phyloP scores from a whole-genome alignment of 139 green algal genomes.

The Pseudopediastrum boryanum region DNA sequence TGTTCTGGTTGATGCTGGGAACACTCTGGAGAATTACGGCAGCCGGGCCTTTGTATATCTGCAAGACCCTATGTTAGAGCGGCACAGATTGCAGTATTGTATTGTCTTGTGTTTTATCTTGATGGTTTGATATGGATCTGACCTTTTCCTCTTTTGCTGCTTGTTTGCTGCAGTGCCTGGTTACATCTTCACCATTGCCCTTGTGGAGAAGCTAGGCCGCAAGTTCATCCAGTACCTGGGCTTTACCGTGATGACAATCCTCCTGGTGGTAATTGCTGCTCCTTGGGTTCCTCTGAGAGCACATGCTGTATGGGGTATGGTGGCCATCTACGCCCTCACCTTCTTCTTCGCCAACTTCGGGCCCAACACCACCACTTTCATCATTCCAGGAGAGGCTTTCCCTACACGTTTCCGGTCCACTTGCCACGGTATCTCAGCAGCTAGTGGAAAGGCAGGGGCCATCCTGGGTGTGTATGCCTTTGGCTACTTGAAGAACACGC shows the following conservation, averaged over 20 bases:
- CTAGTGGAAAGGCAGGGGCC: slow-evolving; percentile 49
- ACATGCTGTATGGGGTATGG: slow-evolving; percentile 20
- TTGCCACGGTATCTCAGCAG: slow-evolving; percentile 53
- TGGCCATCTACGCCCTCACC: slow-evolving; percentile 40
- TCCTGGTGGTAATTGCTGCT: slow-evolving; percentile 45
- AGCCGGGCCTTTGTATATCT: not conserved
- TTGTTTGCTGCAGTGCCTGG: slow-evolving; percentile 1
- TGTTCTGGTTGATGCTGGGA: not conserved
- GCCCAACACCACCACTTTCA: slow-evolving; percentile 64
- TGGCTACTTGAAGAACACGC: slow-evolving; percentile 23
- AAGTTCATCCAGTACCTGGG: slow-evolving; percentile 51
- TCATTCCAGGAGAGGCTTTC: slow-evolving; percentile 57
- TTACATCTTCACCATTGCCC: slow-evolving; percentile 33
- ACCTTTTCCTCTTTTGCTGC: not conserved
- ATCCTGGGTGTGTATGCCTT: slow-evolving; percentile 59
- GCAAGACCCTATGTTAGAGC: not conserved
- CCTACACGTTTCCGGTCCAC: slow-evolving; percentile 46
- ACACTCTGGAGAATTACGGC: not conserved
- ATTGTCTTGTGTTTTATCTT: not conserved
- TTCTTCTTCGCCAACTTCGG: slow-evolving; percentile 70
- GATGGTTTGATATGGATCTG: not conserved
- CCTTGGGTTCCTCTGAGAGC: slow-evolving; percentile 12
- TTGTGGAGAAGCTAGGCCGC: slow-evolving; percentile 49
- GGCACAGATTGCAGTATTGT: not conserved
- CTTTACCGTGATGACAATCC: slow-evolving; percentile 61